These are phyloP conservation scores for Cichorium intybus DNA, from an alignment of 140 eudicot genomes.

Conservation along the genomic window DNA sequence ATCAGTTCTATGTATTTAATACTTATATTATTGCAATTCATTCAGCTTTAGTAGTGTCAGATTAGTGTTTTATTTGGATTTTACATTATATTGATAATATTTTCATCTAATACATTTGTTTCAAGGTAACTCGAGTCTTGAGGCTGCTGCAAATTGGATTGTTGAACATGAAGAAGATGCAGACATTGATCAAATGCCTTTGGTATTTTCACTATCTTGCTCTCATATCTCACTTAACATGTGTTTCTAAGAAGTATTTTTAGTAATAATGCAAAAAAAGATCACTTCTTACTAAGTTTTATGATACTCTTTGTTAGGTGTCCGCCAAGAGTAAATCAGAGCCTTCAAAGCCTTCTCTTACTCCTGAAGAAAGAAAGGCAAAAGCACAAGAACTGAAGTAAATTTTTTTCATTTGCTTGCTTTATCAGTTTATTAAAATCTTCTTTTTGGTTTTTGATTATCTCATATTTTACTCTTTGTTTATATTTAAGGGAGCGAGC, in stretches of 20 bases:
- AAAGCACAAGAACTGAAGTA: conserved; percentile 84
- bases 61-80: background rate
- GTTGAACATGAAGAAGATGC: conserved; percentile 94
- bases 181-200: conserved; percentile 84
- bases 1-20: background rate
- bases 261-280: background rate
- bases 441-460: background rate
- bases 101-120: conserved; percentile 3
- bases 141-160: conserved; percentile 92
- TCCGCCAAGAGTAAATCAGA: conserved; percentile 61
- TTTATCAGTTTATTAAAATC: background rate
- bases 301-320: conserved; percentile 43
- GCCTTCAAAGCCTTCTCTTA: conserved; percentile 82
- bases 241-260: background rate
- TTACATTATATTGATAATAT: conserved; percentile 10
- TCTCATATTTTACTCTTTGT: background rate
- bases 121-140: conserved; percentile 75
- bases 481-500: conserved; percentile 68
- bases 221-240: conserved; percentile 6
- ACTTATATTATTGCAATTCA: background rate
- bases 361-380: conserved; percentile 82
- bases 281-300: background rate
- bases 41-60: background rate
- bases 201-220: conserved; percentile 45
- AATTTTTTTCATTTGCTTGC: background rate